Conservation (phyloP, 225 moss, liverwort and hornwort genomes). For the Physcomitrium patens region DNA sequence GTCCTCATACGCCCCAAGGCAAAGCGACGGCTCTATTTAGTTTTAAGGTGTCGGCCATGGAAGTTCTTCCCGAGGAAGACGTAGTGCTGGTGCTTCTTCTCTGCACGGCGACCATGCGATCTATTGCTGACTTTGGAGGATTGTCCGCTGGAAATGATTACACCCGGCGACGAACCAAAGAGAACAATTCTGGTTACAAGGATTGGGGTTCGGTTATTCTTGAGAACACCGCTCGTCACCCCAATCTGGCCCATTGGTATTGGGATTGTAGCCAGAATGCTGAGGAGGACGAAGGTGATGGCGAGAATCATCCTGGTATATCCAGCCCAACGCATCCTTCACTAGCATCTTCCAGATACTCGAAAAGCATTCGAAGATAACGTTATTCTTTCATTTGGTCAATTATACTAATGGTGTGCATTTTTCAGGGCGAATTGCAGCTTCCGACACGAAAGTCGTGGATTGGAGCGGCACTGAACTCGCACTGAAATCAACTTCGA, state of each 20-base stretch:
- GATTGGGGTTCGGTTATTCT: slow-evolving; percentile 82
- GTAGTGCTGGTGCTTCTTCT: slow-evolving; percentile 71
- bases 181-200: slow-evolving; percentile 43
- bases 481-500: slow-evolving; percentile 10
- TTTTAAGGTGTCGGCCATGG: slow-evolving; percentile 74
- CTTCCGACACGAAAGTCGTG: slow-evolving; percentile 24
- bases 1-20: slow-evolving; percentile 65
- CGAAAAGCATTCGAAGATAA: background rate
- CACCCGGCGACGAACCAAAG: slow-evolving; percentile 53
- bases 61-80: slow-evolving; percentile 77
- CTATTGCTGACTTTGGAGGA: slow-evolving; percentile 81
- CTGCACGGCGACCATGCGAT: slow-evolving; percentile 72
- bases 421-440: slow-evolving; percentile 39
- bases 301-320: slow-evolving; percentile 39
- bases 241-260: slow-evolving; percentile 61
- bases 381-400: background rate
- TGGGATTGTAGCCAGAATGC: slow-evolving; percentile 28
- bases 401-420: background rate
- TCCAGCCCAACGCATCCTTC: background rate
- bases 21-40: slow-evolving; percentile 83
- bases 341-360: background rate
- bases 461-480: slow-evolving; percentile 41
- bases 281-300: slow-evolving; percentile 22
- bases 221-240: slow-evolving; percentile 40
- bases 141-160: slow-evolving; percentile 57